Evolutionary conservation across 345 rosid species (phyloP).

Genomic region (Gossypium raimondii): DNA sequence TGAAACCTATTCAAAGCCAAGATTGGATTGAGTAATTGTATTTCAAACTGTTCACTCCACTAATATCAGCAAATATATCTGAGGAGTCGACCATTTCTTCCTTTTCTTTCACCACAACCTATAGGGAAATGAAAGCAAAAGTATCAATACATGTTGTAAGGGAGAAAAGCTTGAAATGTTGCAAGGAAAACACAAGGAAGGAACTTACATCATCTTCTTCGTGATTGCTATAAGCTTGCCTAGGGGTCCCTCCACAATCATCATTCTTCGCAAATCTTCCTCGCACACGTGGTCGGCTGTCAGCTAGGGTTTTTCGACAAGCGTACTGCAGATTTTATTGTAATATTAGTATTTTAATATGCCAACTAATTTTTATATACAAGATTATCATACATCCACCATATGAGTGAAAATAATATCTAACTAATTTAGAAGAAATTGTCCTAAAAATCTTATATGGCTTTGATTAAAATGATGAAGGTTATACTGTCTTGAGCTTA

Average conservation of each 20-base stretch:
- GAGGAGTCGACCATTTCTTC: conserved; percentile 69
- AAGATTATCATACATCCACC: too few relatives aligned
- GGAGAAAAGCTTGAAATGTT: not conserved
- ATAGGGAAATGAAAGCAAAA: conserved; percentile 7
- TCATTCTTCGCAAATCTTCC: conserved; percentile 96
- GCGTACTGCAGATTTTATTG: conserved; percentile 54
- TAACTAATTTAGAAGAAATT: too few relatives aligned
- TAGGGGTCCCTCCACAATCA: conserved; percentile 51
- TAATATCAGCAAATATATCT: conserved; percentile 73
- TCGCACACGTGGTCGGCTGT: conserved; percentile 87
- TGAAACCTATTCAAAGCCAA: conserved; percentile 49
- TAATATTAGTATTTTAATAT: not conserved
- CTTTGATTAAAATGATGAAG: too few relatives aligned
- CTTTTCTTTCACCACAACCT: conserved; percentile 66
- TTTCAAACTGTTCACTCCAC: conserved; percentile 76
- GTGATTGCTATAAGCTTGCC: conserved; percentile 47
- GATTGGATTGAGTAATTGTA: conserved; percentile 80
- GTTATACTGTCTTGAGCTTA: too few relatives aligned
- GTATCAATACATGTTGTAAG: not conserved
- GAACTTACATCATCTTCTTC: conserved; percentile 51
- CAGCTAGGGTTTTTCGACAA: conserved; percentile 88
- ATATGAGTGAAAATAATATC: too few relatives aligned
- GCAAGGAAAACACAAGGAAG: not conserved
- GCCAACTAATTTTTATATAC: too few relatives aligned
- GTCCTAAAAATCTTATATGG: too few relatives aligned